These are phyloP conservation scores for Onygena corvina DNA, from an alignment of 2,329 filamentous ascomycete genomes.

Conservation along the genomic window DNA sequence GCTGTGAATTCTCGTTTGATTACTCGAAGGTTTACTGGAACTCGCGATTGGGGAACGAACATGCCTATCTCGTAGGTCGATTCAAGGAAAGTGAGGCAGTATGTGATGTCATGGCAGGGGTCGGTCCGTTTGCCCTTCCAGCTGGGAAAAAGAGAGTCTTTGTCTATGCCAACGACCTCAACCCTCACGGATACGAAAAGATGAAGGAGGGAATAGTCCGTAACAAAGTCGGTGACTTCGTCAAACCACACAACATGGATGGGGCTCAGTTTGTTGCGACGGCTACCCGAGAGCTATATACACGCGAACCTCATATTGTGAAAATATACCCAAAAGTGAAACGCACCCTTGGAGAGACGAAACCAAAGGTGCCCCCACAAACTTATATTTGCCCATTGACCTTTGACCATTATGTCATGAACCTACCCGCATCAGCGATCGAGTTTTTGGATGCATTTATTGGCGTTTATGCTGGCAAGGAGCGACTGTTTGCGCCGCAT, in stretches of 20 bases:
- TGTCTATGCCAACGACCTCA: constrained; percentile 94
- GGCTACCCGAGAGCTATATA: constrained; percentile 47
- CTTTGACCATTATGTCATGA: constrained; percentile 95
- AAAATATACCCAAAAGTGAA: constrained; percentile 38
- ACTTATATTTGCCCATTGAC: constrained; percentile 46
- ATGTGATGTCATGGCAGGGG: constrained; percentile 93
- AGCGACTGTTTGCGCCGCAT: constrained; percentile 51
- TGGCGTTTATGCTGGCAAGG: constrained; percentile 64
- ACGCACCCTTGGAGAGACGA: constrained; percentile 16
- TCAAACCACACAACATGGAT: constrained; percentile 69
- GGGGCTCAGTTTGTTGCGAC: constrained; percentile 66
- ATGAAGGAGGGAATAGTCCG: constrained; percentile 56
- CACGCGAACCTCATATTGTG: constrained; percentile 40
- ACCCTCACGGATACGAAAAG: constrained; percentile 70
- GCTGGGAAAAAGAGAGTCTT: constrained; percentile 83
- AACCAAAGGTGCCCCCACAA: constrained; percentile 24
- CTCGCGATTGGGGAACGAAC: constrained; percentile 76
- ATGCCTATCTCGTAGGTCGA: constrained; percentile 61
- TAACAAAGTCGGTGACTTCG: constrained; percentile 71
- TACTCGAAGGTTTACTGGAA: constrained; percentile 99
- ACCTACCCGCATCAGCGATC: constrained; percentile 80
- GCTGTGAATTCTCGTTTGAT: constrained; percentile 82
- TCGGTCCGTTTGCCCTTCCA: constrained; percentile 87
- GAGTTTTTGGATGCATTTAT: constrained; percentile 68
- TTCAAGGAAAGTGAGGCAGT: constrained; percentile 81